Evolutionary conservation across 192 early-diverging fungal species (phyloP).

Genomic region (Coemansia asiatica): DNA sequence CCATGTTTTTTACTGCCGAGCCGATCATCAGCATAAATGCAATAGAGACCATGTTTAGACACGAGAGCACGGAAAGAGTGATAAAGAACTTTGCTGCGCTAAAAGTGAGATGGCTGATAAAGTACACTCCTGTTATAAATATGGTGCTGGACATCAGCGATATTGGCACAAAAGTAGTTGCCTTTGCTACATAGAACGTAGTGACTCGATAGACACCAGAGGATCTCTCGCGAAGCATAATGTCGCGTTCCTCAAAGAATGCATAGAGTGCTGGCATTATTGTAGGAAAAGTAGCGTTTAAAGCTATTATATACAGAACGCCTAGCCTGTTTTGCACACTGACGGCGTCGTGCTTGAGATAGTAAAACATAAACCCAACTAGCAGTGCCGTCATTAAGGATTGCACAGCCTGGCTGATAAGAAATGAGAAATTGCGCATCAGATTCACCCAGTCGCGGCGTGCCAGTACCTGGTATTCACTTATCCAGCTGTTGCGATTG

Average conservation of each 20-base stretch:
- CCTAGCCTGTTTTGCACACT: conserved; percentile 56
- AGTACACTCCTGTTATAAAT: conserved; percentile 42
- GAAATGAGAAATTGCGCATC: conserved; percentile 43
- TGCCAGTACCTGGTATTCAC: conserved; percentile 52
- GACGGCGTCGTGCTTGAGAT: conserved; percentile 47
- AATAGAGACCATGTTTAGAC: conserved; percentile 44
- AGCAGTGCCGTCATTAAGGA: conserved; percentile 44
- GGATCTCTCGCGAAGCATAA: conserved; percentile 65
- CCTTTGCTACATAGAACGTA: conserved; percentile 64
- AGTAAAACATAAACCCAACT: conserved; percentile 61
- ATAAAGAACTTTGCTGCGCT: conserved; percentile 41
- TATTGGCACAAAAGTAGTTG: conserved; percentile 55
- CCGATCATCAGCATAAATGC: conserved; percentile 52
- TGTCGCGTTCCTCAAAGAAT: conserved; percentile 53
- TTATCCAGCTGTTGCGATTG: conserved; percentile 40
- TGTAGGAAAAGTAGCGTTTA: conserved; percentile 61
- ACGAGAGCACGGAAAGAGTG: conserved; percentile 34
- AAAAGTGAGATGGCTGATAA: conserved; percentile 46
- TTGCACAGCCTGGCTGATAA: conserved; percentile 38
- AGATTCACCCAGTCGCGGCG: conserved; percentile 52
- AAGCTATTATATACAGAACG: conserved; percentile 44
- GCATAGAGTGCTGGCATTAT: conserved; percentile 57
- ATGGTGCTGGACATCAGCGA: conserved; percentile 35
- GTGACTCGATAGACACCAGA: conserved; percentile 62
- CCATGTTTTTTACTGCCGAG: conserved; percentile 31